Conservation (phyloP, 495 filamentous ascomycete species). For the Hypoxylon lenormandii region DNA sequence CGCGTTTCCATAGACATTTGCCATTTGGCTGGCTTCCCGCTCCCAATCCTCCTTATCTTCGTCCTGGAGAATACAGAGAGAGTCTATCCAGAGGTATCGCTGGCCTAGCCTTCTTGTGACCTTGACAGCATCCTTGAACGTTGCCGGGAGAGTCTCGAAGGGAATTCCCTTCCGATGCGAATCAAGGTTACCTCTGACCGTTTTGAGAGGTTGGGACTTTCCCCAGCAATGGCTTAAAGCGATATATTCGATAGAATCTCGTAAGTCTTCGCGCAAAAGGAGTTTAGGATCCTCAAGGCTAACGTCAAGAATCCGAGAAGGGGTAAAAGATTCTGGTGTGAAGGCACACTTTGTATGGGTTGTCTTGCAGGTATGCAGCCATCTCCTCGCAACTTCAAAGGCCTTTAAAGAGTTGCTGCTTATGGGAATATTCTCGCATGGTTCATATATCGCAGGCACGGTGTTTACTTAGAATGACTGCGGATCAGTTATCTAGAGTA, state of each 20-base stretch:
- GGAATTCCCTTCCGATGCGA: slow-evolving; percentile 7
- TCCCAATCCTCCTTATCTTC: slow-evolving; percentile 19
- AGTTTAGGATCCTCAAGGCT: background rate
- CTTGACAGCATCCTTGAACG: slow-evolving; percentile 44
- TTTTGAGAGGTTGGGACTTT: slow-evolving; percentile 8
- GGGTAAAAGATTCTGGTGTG: slow-evolving; percentile 13
- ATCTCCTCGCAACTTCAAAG: background rate
- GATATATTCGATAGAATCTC: slow-evolving; percentile 18
- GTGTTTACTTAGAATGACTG: background rate
- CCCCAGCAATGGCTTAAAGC: slow-evolving; percentile 45
- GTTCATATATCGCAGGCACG: background rate
- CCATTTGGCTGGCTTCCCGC: slow-evolving; percentile 32
- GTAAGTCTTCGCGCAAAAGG: background rate
- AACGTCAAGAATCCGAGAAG: slow-evolving; percentile 2
- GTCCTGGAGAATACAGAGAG: slow-evolving; percentile 49
- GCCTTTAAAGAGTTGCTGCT: slow-evolving; percentile 1
- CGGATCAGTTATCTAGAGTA: background rate
- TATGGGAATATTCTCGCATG: background rate
- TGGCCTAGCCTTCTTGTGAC: slow-evolving; percentile 42
- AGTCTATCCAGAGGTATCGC: slow-evolving; percentile 55
- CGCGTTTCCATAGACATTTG: slow-evolving; percentile 41
- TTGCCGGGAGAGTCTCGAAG: slow-evolving; percentile 25
- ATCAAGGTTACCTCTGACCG: slow-evolving; percentile 13
- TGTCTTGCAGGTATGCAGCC: background rate
- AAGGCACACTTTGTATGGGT: background rate